Conservation (phyloP, 257 asterid genomes). For the Solanum boliviense region DNA sequence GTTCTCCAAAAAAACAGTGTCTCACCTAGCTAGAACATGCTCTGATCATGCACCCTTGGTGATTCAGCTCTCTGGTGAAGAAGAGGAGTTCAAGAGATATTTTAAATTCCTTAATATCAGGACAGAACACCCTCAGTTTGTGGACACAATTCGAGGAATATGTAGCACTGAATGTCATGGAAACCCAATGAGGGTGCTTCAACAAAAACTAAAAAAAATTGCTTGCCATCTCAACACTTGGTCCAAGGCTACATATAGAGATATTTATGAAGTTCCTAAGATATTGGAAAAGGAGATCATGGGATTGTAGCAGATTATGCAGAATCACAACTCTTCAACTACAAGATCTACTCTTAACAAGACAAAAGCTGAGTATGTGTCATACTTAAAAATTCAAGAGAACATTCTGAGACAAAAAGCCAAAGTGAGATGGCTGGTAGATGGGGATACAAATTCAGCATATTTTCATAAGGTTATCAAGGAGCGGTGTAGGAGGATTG, state of each 20-base stretch:
- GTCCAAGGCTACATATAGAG: neutral
- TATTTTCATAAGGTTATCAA: neutral
- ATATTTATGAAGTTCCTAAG: neutral
- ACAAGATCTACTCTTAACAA: neutral
- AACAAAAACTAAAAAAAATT: too few relatives aligned
- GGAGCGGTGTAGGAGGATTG: neutral
- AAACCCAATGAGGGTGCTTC: too few relatives aligned
- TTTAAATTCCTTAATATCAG: neutral
- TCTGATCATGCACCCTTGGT: neutral
- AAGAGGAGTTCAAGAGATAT: neutral
- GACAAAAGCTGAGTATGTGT: neutral
- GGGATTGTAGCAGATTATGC: neutral
- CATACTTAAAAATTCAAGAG: neutral
- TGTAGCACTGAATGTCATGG: too few relatives aligned
- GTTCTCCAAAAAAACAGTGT: neutral
- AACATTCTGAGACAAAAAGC: neutral
- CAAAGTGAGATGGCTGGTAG: neutral
- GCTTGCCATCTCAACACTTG: too few relatives aligned
- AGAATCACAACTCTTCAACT: too few relatives aligned
- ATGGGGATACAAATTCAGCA: neutral
- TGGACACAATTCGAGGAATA: too few relatives aligned
- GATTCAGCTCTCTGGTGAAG: neutral
- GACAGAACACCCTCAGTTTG: neutral
- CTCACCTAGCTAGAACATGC: neutral
- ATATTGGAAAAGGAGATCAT: neutral